These are phyloP conservation scores for Candida orba DNA, from an alignment of 805 yeast genomes.

Conservation along the genomic window DNA sequence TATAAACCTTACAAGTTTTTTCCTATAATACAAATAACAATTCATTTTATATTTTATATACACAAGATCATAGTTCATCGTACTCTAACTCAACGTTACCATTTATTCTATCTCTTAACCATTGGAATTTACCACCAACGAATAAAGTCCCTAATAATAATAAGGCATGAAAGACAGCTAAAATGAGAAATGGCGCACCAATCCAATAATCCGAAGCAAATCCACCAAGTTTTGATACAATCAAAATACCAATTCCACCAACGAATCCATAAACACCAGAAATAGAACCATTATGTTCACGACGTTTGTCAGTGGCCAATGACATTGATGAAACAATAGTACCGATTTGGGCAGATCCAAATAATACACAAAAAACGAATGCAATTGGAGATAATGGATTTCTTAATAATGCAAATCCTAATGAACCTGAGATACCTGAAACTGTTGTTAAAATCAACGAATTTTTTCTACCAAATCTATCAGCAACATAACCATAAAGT, in stretches of 20 bases:
- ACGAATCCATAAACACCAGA: conserved; percentile 62
- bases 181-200: conserved; percentile 51
- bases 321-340: conserved; percentile 59
- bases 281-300: conserved; percentile 50
- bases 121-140: conserved; percentile 16
- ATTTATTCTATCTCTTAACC: conserved; percentile 4
- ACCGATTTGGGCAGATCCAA: conserved; percentile 60
- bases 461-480: conserved; percentile 32
- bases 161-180: conserved; percentile 35
- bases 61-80: conserved; percentile 7
- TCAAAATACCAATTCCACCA: conserved; percentile 62
- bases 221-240: conserved; percentile 58
- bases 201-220: conserved; percentile 47
- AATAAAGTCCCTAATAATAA: conserved; percentile 17
- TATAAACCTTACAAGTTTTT: neutral
- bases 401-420: conserved; percentile 27
- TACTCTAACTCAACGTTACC: conserved; percentile 9
- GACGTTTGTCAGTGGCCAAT: conserved; percentile 40
- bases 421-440: conserved; percentile 38
- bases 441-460: conserved; percentile 32
- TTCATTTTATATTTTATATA: neutral
- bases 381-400: conserved; percentile 31
- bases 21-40: no score
- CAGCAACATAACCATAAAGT: conserved; percentile 52
- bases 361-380: conserved; percentile 33